Evolutionary conservation across 352 stramenopile genomes (phyloP), one percentile per base, ranked within the genome.

Genomic region (Phytophthora kernoviae): DNA sequence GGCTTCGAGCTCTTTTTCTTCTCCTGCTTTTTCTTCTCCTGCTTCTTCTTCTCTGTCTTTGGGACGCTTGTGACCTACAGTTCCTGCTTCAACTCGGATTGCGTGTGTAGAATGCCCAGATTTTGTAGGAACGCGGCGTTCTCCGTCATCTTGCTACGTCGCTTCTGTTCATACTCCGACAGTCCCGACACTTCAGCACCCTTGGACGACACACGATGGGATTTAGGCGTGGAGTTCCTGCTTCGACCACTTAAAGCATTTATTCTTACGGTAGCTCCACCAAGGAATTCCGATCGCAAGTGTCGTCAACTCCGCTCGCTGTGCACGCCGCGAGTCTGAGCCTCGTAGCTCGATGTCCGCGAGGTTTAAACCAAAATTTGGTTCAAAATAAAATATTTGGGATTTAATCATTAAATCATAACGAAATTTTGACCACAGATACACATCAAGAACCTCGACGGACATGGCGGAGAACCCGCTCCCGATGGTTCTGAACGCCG

Each of bases 401-500:
- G 24, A 6, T n/a, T 18, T 18, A 41, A 41, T 18, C 18, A 15
- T 41, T 4, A 41, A 4, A 18, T 41, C 18, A 17, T 6, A 43
- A 8, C 18, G 11, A 15, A 43, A 43, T 20, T 21, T 43, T 43
- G 12, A 2, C 37, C n/a, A 9, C 37, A 43, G 6, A 21, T 43
- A 3, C 2, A 17, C 37, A 21, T 0, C 18, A 42, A 52, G 34
- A 41, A 54, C 45, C 27, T 37, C 17, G 43, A 43, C 46, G 22
- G 20, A 41, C 46, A 75, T 68, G 68, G 54, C 55, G 42, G 55
- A 68, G 34, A 67, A 46, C 21, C 36, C 62, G 54, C 69, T 90
- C 51, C 56, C 65, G 52, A 65, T 72, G 57, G 80, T 87, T 54
- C 63, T 90, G 27, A 57, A 62, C 62, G 78, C 81, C 52, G 65